These are phyloP conservation scores for Euphorbia schlechtendalii DNA, from an alignment of 441 rosid species.

Conservation along the genomic window DNA sequence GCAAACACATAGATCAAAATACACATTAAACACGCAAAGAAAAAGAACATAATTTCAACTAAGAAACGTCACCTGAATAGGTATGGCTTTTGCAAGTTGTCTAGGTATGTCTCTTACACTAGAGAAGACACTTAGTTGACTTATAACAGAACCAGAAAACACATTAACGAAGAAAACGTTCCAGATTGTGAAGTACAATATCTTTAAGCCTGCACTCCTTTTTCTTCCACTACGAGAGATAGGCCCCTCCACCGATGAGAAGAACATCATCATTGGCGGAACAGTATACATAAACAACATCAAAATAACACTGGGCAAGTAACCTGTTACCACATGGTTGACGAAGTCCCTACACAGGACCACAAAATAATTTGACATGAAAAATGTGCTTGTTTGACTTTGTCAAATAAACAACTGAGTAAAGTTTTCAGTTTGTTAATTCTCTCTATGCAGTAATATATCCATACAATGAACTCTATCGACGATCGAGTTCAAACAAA, in stretches of 20 bases:
- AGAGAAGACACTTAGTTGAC: constrained; percentile 44
- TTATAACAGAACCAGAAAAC: constrained; percentile 73
- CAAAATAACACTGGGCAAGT: constrained; percentile 85
- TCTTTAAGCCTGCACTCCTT: constrained; percentile 75
- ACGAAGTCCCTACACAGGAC: constrained; percentile 47
- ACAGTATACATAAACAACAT: constrained; percentile 55
- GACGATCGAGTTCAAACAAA: background rate
- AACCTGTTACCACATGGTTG: constrained; percentile 69
- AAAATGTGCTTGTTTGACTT: background rate
- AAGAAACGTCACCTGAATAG: constrained; percentile 54
- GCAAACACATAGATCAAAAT: background rate
- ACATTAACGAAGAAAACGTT: constrained; percentile 84
- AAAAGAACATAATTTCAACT: background rate
- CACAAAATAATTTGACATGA: constrained; percentile 14
- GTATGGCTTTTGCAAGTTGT: constrained; percentile 72
- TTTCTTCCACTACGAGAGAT: constrained; percentile 73
- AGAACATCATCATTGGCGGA: constrained; percentile 86
- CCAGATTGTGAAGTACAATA: constrained; percentile 83
- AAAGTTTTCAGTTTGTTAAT: background rate
- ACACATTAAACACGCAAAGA: background rate
- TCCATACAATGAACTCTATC: background rate
- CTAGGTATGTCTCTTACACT: constrained; percentile 60
- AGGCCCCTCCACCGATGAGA: constrained; percentile 73
- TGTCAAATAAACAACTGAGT: background rate
- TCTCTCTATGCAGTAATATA: background rate